Base-by-base conservation (phyloP, 2,329 filamentous ascomycete species). In the Catunica adiposa region DNA sequence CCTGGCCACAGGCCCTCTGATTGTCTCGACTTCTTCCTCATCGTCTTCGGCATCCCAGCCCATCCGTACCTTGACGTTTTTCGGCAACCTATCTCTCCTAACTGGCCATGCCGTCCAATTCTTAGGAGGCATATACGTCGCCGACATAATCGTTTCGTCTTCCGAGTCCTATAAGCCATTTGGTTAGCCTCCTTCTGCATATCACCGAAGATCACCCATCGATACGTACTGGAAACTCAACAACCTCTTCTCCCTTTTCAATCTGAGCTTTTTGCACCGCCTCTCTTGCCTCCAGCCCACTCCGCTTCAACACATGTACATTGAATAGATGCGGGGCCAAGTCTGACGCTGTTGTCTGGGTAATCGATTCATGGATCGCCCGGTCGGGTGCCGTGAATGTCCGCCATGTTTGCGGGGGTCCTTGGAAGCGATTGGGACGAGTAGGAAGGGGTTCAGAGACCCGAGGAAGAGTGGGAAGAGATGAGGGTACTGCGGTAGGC, bases 31-130 rank as follows among this genome's bases (percentile, higher is more conserved):
- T 17, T 31, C 31, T 25, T 38, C 17, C 20, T 55, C 52, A 11
- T 54, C 53, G 17, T 55, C 53, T 1, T 29, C 34, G 29, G 29
- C 29, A 9, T 37, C 11, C 47, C 53, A 38, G 17, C 51, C 47
- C 26, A 55, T 53, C 20, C 44, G 44, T 17, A 44, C 11, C 9
- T 51, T 54, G 29, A 55, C 29, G 52, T 58, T 31, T 8, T 17
- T 17, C 1, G 85, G 86, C 6, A 92, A 80, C 25, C 75, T 69
- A 6, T 72, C 68, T 3, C 77, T 71, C 20, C 73, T 73, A 63
- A 94, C 66, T 3, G 90, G 90, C 90, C 90, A 96, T 0, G 89
- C 85, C 17, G 86, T 86, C 89, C 90, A 96, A 3, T 65, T 61
- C 58, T 76, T 78, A 0, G 77, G 72, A 1, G 77, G 77, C 3